A percentile compares a stretch with the other conserved stretches of the same genome.
These are phyloP conservation scores for Fusarium sambucinum DNA, from an alignment of 2,329 filamentous ascomycete species.

Conservation along the genomic window DNA sequence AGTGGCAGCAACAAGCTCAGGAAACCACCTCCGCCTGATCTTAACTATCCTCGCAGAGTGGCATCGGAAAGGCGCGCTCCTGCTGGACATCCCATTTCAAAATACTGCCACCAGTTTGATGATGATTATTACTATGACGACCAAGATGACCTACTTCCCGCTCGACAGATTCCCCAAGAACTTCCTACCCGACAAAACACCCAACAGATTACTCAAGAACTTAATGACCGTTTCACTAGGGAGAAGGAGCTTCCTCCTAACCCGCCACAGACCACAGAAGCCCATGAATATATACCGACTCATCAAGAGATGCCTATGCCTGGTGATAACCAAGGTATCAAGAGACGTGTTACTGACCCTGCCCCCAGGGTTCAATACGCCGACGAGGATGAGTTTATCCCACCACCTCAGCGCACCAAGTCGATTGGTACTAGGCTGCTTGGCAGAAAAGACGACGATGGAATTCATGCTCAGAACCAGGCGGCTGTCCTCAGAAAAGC, in stretches of 20 bases:
- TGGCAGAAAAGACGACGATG: slow-evolving; percentile 18
- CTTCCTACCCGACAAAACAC: slow-evolving; percentile 32
- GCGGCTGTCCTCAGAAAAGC: slow-evolving; percentile 38
- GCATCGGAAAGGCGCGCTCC: slow-evolving; percentile 56
- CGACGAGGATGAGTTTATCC: slow-evolving; percentile 48
- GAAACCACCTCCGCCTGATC: slow-evolving; percentile 68
- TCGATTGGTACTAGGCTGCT: slow-evolving; percentile 35
- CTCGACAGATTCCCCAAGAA: slow-evolving; percentile 30
- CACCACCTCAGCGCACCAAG: slow-evolving; percentile 41
- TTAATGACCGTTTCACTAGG: slow-evolving; percentile 47
- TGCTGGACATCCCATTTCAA: slow-evolving; percentile 20
- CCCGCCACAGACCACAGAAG: slow-evolving; percentile 44
- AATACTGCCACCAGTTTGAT: slow-evolving; percentile 28
- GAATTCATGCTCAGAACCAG: slow-evolving; percentile 28
- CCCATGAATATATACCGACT: slow-evolving; percentile 24
- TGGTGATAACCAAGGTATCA: slow-evolving; percentile 43
- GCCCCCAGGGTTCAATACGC: slow-evolving; percentile 45
- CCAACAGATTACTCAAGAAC: slow-evolving; percentile 29
- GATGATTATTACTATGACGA: slow-evolving; percentile 41
- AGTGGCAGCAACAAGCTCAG: slow-evolving; percentile 69
- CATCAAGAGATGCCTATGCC: slow-evolving; percentile 32
- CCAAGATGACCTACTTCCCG: slow-evolving; percentile 27
- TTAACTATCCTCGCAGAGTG: slow-evolving; percentile 58
- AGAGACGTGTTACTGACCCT: slow-evolving; percentile 51
- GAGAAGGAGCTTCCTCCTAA: slow-evolving; percentile 53